Evolutionary conservation across 164 flowering plant genomes (phyloP).

Genomic region (Chimonanthus praecox): DNA sequence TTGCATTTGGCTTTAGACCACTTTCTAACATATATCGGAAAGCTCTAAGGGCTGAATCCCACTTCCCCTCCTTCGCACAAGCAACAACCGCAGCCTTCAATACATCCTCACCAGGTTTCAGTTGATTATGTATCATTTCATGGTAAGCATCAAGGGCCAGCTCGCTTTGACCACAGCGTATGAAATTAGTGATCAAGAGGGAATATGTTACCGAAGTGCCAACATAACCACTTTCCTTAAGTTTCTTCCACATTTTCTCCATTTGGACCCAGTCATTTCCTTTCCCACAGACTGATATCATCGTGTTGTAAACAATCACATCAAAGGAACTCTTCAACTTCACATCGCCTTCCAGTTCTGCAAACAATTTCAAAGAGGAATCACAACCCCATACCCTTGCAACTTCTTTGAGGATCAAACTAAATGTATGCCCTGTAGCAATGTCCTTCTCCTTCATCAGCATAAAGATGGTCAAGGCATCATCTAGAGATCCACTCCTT

Average conservation of each 20-base stretch:
- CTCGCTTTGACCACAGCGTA: slow-evolving; percentile 60
- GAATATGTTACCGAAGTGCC: slow-evolving; percentile 67
- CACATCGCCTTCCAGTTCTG: slow-evolving; percentile 33
- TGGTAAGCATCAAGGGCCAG: slow-evolving; percentile 72
- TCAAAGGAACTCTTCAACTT: slow-evolving; percentile 40
- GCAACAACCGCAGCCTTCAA: slow-evolving; percentile 71
- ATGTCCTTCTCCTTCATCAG: slow-evolving; percentile 45
- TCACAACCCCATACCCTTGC: slow-evolving; percentile 43
- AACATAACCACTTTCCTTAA: slow-evolving; percentile 50
- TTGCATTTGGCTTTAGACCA: slow-evolving; percentile 47
- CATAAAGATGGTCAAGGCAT: slow-evolving; percentile 51
- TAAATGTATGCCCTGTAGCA: slow-evolving; percentile 62
- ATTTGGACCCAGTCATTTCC: slow-evolving; percentile 50
- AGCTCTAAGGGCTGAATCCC: slow-evolving; percentile 51
- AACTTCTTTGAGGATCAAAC: slow-evolving; percentile 71
- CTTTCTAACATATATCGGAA: slow-evolving; percentile 50
- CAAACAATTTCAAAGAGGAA: slow-evolving; percentile 55
- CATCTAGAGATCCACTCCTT: slow-evolving; percentile 43
- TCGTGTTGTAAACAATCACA: slow-evolving; percentile 69
- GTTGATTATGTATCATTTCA: slow-evolving; percentile 58
- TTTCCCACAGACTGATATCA: slow-evolving; percentile 63
- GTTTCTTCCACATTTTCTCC: slow-evolving; percentile 59
- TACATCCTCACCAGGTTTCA: slow-evolving; percentile 47
- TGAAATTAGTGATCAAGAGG: slow-evolving; percentile 59
- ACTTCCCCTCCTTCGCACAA: slow-evolving; percentile 70